A percentile compares a stretch with the other conserved stretches of the same genome.
Evolutionary conservation across 2,329 filamentous ascomycete species (phyloP).

Genomic region (Paecilomyces fulvus): DNA sequence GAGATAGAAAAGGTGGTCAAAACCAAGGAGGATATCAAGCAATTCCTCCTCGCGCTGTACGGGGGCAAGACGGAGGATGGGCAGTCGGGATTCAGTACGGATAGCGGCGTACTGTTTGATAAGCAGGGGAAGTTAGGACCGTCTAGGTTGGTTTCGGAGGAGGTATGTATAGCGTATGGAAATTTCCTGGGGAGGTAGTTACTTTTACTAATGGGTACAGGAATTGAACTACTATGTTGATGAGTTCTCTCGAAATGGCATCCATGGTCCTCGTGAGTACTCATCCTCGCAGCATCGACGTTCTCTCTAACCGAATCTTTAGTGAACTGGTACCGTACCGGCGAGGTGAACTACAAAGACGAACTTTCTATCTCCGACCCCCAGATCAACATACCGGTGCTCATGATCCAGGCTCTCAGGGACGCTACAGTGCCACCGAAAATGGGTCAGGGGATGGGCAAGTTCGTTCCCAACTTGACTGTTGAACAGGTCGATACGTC

Average conservation of each 20-base stretch:
- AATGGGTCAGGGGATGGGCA: constrained; percentile 65
- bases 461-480: constrained; percentile 56
- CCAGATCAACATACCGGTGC: constrained; percentile 52
- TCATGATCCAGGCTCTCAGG: constrained; percentile 65
- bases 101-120: constrained; percentile 57
- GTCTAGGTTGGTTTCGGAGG: constrained; percentile 53
- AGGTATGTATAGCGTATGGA: constrained; percentile 34
- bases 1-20: constrained; percentile 54
- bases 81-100: constrained; percentile 50
- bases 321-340: constrained; percentile 81
- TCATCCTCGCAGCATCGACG: background rate
- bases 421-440: constrained; percentile 66
- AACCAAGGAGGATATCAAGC: constrained; percentile 54
- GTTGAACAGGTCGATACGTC: constrained; percentile 57
- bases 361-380: constrained; percentile 43
- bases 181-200: background rate
- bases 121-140: constrained; percentile 50
- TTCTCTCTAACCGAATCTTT: constrained; percentile 2
- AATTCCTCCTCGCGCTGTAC: constrained; percentile 64
- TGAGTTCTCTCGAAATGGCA: constrained; percentile 61
- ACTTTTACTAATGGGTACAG: constrained; percentile 11
- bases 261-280: constrained; percentile 62
- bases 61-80: constrained; percentile 54
- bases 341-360: constrained; percentile 65
- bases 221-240: constrained; percentile 70